Percentiles rank a stretch among this genome's conserved stretches.
These are phyloP conservation scores for Chaetomium sp. DNA, from an alignment of 2,329 filamentous ascomycete genomes.

Conservation along the genomic window DNA sequence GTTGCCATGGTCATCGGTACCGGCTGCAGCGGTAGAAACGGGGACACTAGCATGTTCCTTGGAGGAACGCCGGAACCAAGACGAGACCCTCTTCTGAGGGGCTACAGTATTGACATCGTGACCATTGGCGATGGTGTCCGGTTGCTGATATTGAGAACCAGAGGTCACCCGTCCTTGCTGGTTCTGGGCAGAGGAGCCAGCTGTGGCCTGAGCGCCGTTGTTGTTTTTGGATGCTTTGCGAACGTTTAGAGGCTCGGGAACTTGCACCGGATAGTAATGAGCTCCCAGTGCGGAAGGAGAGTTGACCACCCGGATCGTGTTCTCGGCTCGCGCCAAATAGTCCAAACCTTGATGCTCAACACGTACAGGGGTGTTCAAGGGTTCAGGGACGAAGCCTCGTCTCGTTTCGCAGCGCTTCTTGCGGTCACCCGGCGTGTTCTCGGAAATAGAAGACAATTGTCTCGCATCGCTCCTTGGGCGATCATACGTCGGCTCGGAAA, in stretches of 20 bases:
- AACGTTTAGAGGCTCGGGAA: conserved; percentile 36
- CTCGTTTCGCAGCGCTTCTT: conserved; percentile 27
- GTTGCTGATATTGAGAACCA: conserved; percentile 2
- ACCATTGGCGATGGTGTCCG: neutral
- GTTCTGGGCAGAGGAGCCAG: neutral
- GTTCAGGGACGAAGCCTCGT: conserved; percentile 42
- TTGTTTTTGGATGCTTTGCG: conserved; percentile 28
- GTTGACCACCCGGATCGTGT: conserved; percentile 51
- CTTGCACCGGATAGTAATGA: conserved; percentile 26
- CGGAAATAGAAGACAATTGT: conserved; percentile 45
- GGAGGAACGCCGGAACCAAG: conserved; percentile 47
- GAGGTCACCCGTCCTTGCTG: conserved; percentile 2
- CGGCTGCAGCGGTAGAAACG: too few relatives aligned
- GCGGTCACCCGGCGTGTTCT: conserved; percentile 31
- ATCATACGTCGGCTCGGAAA: conserved; percentile 46
- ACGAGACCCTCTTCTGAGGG: conserved; percentile 40
- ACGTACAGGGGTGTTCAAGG: conserved; percentile 27
- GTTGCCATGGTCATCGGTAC: conserved; percentile 14
- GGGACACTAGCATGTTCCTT: conserved; percentile 29
- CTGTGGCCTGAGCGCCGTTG: conserved; percentile 3
- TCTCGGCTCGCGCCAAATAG: conserved; percentile 40
- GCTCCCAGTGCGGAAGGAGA: conserved; percentile 37
- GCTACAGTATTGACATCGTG: conserved; percentile 19
- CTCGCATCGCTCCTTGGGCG: conserved; percentile 33
- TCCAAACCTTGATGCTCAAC: conserved; percentile 34